Percentiles rank a stretch among this genome's conserved stretches.
These are phyloP conservation scores for Cyclocybe cylindracea DNA, from an alignment of 768 basidiomycete species.

Conservation along the genomic window DNA sequence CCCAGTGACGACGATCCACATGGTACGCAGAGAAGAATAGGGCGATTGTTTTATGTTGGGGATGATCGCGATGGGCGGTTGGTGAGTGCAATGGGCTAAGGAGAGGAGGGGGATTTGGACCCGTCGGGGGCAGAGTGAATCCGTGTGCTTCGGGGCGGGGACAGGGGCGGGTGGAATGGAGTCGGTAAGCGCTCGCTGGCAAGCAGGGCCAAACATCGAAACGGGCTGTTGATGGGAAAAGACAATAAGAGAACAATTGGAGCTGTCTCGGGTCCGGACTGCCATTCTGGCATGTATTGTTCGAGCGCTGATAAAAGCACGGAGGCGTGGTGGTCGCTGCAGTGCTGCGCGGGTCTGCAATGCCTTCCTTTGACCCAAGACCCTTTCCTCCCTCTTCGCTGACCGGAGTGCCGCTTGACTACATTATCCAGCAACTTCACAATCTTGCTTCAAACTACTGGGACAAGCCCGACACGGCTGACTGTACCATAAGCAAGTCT, in stretches of 20 bases:
- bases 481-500: constrained; percentile 73
- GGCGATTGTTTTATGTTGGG: no score
- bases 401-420: constrained; percentile 67
- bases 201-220: not conserved
- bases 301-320: constrained; percentile 27
- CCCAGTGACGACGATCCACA: no score
- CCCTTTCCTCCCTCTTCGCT: constrained; percentile 67
- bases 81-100: no score
- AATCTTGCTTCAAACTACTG: constrained; percentile 68
- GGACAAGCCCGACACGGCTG: constrained; percentile 74
- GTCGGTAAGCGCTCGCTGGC: no score
- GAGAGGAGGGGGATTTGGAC: no score
- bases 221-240: constrained; percentile 12
- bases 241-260: constrained; percentile 15
- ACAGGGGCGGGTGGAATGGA: no score
- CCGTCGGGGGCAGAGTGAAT: no score
- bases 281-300: constrained; percentile 34
- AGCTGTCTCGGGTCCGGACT: constrained; percentile 25
- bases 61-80: no score
- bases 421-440: constrained; percentile 71
- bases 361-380: constrained; percentile 50
- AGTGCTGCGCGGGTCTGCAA: constrained; percentile 42
- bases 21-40: no score
- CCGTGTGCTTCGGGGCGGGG: no score
- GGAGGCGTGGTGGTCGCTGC: constrained; percentile 27